Evolutionary conservation across 2,329 filamentous ascomycete species (phyloP).

Genomic region (Trichoderma lentiforme): DNA sequence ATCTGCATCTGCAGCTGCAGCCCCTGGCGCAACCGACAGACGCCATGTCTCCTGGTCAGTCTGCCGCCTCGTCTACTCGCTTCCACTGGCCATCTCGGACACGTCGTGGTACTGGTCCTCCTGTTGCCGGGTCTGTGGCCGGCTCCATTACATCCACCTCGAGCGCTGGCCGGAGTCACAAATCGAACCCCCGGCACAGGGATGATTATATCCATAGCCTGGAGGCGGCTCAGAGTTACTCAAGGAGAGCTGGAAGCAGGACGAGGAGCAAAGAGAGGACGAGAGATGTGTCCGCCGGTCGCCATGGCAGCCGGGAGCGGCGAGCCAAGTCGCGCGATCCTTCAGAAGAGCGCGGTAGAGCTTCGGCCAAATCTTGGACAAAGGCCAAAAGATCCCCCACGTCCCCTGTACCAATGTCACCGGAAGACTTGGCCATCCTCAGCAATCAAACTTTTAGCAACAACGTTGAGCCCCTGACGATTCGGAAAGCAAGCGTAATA

Average conservation of each 20-base stretch:
- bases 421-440: constrained; percentile 71
- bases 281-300: constrained; percentile 42
- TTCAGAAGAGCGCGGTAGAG: constrained; percentile 69
- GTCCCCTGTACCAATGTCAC: constrained; percentile 91
- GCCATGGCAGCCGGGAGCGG: constrained; percentile 48
- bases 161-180: constrained; percentile 48
- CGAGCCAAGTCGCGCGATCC: constrained; percentile 55
- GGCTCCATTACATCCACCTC: constrained; percentile 57
- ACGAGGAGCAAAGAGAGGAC: constrained; percentile 50
- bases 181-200: constrained; percentile 57
- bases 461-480: constrained; percentile 41
- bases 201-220: constrained; percentile 86
- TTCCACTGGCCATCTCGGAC: constrained; percentile 52
- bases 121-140: constrained; percentile 54
- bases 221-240: constrained; percentile 68
- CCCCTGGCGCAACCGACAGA: constrained; percentile 50
- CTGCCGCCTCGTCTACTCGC: constrained; percentile 49
- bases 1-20: constrained; percentile 62
- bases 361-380: constrained; percentile 60
- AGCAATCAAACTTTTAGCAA: constrained; percentile 40
- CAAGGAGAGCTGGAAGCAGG: constrained; percentile 52
- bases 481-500: constrained; percentile 41
- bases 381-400: constrained; percentile 84
- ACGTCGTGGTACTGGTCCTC: constrained; percentile 49
- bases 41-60: constrained; percentile 56